A percentile compares a stretch with the other conserved stretches of the same genome.
Evolutionary conservation across 441 rosid genomes (phyloP).

Genomic region (Erodium trifolium): DNA sequence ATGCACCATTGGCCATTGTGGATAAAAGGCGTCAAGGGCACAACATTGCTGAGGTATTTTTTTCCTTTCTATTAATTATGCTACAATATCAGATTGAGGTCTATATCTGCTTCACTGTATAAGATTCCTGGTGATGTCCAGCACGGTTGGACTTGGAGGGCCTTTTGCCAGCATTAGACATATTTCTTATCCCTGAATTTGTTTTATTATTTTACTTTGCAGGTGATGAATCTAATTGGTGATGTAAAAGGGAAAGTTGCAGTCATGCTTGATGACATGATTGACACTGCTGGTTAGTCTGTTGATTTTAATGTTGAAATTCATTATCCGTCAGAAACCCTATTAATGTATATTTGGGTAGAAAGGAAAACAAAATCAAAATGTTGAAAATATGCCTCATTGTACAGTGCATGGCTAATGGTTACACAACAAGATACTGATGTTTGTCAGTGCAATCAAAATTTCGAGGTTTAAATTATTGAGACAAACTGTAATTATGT

Average conservation of each 20-base stretch:
- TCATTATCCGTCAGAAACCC: slow-evolving; percentile 3
- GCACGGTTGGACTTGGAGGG: background rate
- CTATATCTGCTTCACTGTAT: background rate
- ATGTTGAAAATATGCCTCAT: too few species aligned
- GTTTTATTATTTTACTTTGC: slow-evolving; percentile 17
- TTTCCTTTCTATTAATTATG: background rate
- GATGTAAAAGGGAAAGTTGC: slow-evolving; percentile 84
- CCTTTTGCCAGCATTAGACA: background rate
- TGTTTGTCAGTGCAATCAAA: background rate
- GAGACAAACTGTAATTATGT: background rate
- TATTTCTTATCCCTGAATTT: background rate
- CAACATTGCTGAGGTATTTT: slow-evolving; percentile 68
- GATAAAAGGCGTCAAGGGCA: slow-evolving; percentile 80
- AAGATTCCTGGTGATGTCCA: background rate
- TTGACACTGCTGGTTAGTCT: slow-evolving; percentile 77
- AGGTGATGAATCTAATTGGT: slow-evolving; percentile 92
- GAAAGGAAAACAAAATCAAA: too few species aligned
- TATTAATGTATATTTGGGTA: background rate
- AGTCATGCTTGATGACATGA: slow-evolving; percentile 93
- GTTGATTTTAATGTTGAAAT: slow-evolving; percentile 11
- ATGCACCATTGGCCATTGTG: slow-evolving; percentile 64
- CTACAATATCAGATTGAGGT: background rate
- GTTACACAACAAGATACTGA: background rate
- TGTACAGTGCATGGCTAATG: background rate
- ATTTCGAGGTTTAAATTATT: background rate